Evolutionary conservation across 805 yeast species (phyloP).

Genomic region (Cyberlindnera galapagoensis): DNA sequence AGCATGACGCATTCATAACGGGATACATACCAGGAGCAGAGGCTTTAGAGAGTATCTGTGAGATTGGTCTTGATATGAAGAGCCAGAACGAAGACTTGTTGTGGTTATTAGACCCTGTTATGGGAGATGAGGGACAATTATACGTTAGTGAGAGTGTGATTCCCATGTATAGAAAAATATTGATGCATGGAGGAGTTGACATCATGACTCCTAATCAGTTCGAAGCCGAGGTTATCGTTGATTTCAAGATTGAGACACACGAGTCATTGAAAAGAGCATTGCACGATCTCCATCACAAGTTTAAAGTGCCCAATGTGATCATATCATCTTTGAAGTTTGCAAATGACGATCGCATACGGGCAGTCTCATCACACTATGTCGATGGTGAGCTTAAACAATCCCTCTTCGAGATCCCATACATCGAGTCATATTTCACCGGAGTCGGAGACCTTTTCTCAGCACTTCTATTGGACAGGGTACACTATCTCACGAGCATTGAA

Average conservation of each 20-base stretch:
- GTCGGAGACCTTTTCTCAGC: conserved; percentile 93
- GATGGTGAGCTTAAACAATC: conserved; percentile 7
- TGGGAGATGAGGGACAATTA: conserved; percentile 72
- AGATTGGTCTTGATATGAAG: conserved; percentile 33
- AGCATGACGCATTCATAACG: conserved; percentile 51
- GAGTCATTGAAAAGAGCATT: conserved; percentile 42
- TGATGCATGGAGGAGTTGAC: conserved; percentile 46
- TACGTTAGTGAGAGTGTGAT: conserved; percentile 57
- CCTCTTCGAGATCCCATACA: conserved; percentile 46
- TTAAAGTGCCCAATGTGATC: conserved; percentile 52
- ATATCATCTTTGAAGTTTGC: conserved; percentile 48
- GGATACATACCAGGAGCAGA: conserved; percentile 63
- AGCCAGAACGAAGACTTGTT: conserved; percentile 26
- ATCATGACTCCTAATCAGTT: conserved; percentile 88
- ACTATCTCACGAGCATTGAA: conserved; percentile 14
- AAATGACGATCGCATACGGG: conserved; percentile 11
- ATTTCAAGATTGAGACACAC: conserved; percentile 34
- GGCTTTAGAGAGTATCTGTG: conserved; percentile 39
- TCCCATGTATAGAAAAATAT: conserved; percentile 47
- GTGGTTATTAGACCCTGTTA: conserved; percentile 71
- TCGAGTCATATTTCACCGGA: conserved; percentile 85
- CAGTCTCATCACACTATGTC: conserved; percentile 15
- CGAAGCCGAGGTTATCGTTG: conserved; percentile 71
- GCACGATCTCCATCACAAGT: conserved; percentile 38
- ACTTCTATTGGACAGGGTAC: conserved; percentile 57